A percentile compares a stretch with the other conserved stretches of the same genome.
These are phyloP conservation scores for Thalassiosira exigua DNA, from an alignment of 352 stramenopile genomes.

Conservation along the genomic window DNA sequence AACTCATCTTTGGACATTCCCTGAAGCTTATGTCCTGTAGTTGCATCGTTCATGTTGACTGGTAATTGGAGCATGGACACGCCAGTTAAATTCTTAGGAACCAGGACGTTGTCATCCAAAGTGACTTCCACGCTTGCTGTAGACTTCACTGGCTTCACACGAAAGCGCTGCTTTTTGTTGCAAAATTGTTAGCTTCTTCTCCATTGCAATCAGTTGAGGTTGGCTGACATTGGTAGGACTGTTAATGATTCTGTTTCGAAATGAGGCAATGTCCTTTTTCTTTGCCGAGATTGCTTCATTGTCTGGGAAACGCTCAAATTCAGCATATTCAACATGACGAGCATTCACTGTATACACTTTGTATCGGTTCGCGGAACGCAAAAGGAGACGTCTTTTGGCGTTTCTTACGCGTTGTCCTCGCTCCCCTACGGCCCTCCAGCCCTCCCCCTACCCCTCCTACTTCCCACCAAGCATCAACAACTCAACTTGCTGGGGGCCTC, in stretches of 20 bases:
- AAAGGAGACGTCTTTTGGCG: too few relatives aligned
- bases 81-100: background rate
- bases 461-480: too few relatives aligned
- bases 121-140: background rate
- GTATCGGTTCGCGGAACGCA: background rate
- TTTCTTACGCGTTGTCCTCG: too few relatives aligned
- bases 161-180: too few relatives aligned
- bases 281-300: background rate
- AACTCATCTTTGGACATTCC: too few relatives aligned
- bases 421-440: too few relatives aligned
- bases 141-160: background rate
- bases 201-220: too few relatives aligned
- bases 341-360: conserved; percentile 23
- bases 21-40: conserved; percentile 24
- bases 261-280: conserved; percentile 1
- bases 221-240: background rate
- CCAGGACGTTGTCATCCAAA: background rate
- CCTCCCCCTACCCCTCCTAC: too few relatives aligned
- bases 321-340: conserved; percentile 26
- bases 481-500: too few relatives aligned
- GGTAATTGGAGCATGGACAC: conserved; percentile 15
- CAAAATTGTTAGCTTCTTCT: too few relatives aligned
- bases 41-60: conserved; percentile 31
- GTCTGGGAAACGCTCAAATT: conserved; percentile 19
- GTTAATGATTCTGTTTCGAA: background rate